Base-by-base conservation (phyloP, 78 protist species). In the Dictyostelium capitatum region DNA sequence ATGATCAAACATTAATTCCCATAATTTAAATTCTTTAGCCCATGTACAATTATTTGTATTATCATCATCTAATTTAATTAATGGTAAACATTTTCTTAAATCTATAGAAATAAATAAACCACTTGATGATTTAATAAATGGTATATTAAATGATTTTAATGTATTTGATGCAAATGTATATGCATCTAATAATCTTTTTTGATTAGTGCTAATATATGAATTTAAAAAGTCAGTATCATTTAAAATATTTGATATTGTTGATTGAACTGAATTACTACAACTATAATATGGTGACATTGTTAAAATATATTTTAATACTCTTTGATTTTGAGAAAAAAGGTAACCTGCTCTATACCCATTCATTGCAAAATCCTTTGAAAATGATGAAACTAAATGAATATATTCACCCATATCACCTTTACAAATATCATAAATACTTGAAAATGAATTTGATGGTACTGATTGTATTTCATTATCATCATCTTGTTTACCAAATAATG, bases 301-400 rank as follows among this genome's bases (percentile, higher is more conserved):
- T n/a, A 19, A 12, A 10, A 79, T 17, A 79, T 79, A 79, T 28
- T 62, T 79, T 8, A n/a, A 7, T 23, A 43, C 51, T 15, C n/a
- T n/a, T 28, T 15, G 17, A 20, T 80, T 90, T 57, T 90, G 95
- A 5, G 95, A 77, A 74, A 48, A 74, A n/a, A 80, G 10, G 57
- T 81, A 80, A 30, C 95, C 95, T 7, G 84, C 74, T 65, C 95
- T 87, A 28, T 67, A 80, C 12, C 95, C 95, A 79, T 80, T 80
- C 15, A 91, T 17, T 51, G 91, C 69, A 23, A 91, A 91, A 57
- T 91, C 95, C 53, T 91, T 91, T 25, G 91, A 82, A 57, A 91
- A 91, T 23, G 90, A 89, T 48, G 89, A 91, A 2, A 91, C 62
- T 14, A 91, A 37, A 28, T 91, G 95, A 43, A 81, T 28, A 19